Percentiles rank a stretch among this genome's conserved stretches.
These are phyloP conservation scores for Patellifolia procumbens DNA, from an alignment of 179 eudicot species.

Conservation along the genomic window DNA sequence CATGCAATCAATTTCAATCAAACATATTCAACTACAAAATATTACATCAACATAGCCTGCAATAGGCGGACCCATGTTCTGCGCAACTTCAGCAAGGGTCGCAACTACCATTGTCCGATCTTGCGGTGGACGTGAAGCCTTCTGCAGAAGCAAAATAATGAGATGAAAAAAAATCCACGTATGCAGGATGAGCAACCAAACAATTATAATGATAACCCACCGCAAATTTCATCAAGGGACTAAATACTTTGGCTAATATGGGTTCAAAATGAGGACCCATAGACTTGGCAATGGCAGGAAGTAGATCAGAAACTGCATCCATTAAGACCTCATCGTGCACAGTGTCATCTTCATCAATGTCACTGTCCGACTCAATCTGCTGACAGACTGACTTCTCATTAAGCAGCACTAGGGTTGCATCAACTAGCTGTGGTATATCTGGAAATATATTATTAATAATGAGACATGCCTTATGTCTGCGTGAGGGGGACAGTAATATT, in stretches of 20 bases:
- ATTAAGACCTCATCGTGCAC: slow-evolving; percentile 91
- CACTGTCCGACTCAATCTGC: slow-evolving; percentile 84
- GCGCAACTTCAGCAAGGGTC: slow-evolving; percentile 94
- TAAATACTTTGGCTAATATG: slow-evolving; percentile 66
- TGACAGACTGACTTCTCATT: slow-evolving; percentile 84
- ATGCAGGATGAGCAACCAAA: background rate
- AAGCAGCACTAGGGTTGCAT: slow-evolving; percentile 70
- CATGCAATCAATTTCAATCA: background rate
- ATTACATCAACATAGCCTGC: slow-evolving; percentile 87
- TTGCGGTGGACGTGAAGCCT: slow-evolving; percentile 81
- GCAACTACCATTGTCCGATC: slow-evolving; percentile 24
- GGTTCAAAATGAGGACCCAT: slow-evolving; percentile 94
- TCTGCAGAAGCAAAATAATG: slow-evolving; percentile 53
- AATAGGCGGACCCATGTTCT: slow-evolving; percentile 95
- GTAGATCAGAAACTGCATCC: slow-evolving; percentile 99
- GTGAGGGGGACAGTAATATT: background rate
- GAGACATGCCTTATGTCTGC: background rate
- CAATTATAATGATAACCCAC: slow-evolving; percentile 39
- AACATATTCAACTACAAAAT: background rate
- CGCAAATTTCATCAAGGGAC: slow-evolving; percentile 88
- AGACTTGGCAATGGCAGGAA: slow-evolving; percentile 90
- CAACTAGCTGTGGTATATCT: slow-evolving; percentile 80
- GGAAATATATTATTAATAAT: slow-evolving; percentile 11
- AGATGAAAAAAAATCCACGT: slow-evolving; percentile 1
- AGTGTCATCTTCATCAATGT: slow-evolving; percentile 72